Conservation (phyloP, 495 filamentous ascomycete genomes). For the Penicillium roqueforti region DNA sequence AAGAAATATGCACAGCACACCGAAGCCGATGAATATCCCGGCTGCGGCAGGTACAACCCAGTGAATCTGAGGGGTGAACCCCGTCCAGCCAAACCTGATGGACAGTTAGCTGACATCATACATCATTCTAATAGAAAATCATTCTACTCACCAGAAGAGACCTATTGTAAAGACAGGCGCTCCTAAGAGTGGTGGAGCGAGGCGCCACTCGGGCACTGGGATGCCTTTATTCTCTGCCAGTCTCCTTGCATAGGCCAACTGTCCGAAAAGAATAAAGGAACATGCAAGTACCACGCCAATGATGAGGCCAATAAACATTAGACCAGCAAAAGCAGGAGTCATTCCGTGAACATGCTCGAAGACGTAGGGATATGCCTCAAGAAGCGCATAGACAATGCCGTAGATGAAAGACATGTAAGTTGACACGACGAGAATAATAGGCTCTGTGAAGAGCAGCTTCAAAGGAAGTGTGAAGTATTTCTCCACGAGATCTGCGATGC, state of each 20-base stretch:
- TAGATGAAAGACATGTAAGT: slow-evolving; percentile 48
- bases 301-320: slow-evolving; percentile 39
- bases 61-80: slow-evolving; percentile 31
- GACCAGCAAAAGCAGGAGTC: slow-evolving; percentile 31
- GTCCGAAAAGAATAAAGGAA: slow-evolving; percentile 25
- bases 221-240: slow-evolving; percentile 30
- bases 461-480: slow-evolving; percentile 45
- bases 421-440: slow-evolving; percentile 43
- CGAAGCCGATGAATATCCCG: slow-evolving; percentile 32
- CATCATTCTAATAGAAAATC: background rate
- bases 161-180: slow-evolving; percentile 48
- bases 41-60: slow-evolving; percentile 35
- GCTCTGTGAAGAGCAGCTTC: slow-evolving; percentile 42
- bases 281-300: slow-evolving; percentile 31
- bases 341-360: slow-evolving; percentile 38
- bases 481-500: slow-evolving; percentile 30
- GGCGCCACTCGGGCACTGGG: slow-evolving; percentile 40
- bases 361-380: slow-evolving; percentile 43
- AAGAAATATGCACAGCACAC: slow-evolving; percentile 37
- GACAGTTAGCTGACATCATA: background rate
- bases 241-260: slow-evolving; percentile 28
- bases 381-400: slow-evolving; percentile 41
- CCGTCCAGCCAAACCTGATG: slow-evolving; percentile 42
- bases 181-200: slow-evolving; percentile 47
- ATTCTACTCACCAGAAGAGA: slow-evolving; percentile 47